These are phyloP conservation scores for Gelatoporia subvermispora DNA, from an alignment of 768 basidiomycete species.

Conservation along the genomic window DNA sequence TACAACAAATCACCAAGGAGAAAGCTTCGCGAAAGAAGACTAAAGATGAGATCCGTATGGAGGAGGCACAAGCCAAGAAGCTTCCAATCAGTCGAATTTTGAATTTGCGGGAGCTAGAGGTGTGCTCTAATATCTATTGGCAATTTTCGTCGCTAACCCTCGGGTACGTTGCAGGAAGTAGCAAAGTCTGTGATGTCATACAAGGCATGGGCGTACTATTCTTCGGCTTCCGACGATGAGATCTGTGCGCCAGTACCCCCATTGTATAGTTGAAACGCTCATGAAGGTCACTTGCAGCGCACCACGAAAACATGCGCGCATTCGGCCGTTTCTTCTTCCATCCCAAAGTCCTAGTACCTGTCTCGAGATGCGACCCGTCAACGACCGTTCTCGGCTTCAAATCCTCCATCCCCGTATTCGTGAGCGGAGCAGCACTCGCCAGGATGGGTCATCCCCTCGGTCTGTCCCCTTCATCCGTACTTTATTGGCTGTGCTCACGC, in stretches of 20 bases:
- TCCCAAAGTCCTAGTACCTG: conserved; percentile 71
- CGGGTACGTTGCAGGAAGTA: conserved; percentile 42
- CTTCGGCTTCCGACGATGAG: conserved; percentile 83
- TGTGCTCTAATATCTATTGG: conserved; percentile 20
- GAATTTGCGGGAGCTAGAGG: conserved; percentile 81
- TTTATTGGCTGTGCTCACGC: neutral
- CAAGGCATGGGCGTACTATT: conserved; percentile 80
- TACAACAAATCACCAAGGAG: conserved; percentile 48
- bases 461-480: conserved; percentile 12
- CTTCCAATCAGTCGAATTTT: conserved; percentile 69
- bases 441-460: conserved; percentile 82
- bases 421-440: conserved; percentile 80
- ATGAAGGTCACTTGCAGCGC: conserved; percentile 34
- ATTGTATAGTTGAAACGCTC: conserved; percentile 5
- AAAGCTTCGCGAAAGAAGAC: conserved; percentile 46
- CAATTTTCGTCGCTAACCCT: neutral
- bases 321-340: conserved; percentile 85
- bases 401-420: conserved; percentile 76
- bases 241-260: conserved; percentile 31
- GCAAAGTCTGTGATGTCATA: conserved; percentile 69
- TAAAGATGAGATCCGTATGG: conserved; percentile 66
- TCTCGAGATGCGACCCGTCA: conserved; percentile 62
- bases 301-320: conserved; percentile 69
- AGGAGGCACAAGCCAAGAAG: conserved; percentile 51
- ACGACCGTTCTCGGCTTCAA: conserved; percentile 69